Percentiles rank a stretch among this genome's conserved stretches.
Evolutionary conservation across 805 yeast genomes (phyloP).

Genomic region (Sugiyamaella lignohabitans): DNA sequence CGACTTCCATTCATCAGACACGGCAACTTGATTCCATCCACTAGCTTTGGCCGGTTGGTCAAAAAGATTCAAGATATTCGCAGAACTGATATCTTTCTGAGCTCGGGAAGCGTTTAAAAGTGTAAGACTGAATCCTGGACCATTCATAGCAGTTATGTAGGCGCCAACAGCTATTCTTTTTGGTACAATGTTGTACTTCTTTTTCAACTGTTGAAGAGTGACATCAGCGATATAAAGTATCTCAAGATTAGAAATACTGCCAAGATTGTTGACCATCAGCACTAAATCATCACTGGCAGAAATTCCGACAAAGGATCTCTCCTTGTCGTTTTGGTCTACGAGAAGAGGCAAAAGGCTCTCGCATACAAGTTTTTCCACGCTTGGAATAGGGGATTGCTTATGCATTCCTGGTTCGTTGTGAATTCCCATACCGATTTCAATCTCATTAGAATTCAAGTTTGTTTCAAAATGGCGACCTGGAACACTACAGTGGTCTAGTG

Average conservation of each 20-base stretch:
- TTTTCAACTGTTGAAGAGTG: conserved; percentile 45
- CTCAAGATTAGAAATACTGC: conserved; percentile 82
- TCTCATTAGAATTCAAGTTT: conserved; percentile 51
- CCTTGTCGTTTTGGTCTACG: conserved; percentile 58
- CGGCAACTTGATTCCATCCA: conserved; percentile 60
- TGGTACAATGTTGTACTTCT: conserved; percentile 51
- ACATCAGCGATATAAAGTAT: conserved; percentile 64
- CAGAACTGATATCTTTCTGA: conserved; percentile 24
- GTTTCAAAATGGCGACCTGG: conserved; percentile 69
- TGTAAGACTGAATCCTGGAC: conserved; percentile 87
- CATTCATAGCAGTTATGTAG: conserved; percentile 82
- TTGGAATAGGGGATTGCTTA: conserved; percentile 60
- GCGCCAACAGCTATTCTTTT: conserved; percentile 66
- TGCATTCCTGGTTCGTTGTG: conserved; percentile 90
- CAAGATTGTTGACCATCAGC: conserved; percentile 74
- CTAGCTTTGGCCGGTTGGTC: conserved; percentile 74
- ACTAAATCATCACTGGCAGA: conserved; percentile 51
- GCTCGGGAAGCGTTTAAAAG: conserved; percentile 61
- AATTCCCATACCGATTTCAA: conserved; percentile 92
- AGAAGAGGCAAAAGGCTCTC: conserved; percentile 52
- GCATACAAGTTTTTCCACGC: conserved; percentile 50
- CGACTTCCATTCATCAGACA: conserved; percentile 22
- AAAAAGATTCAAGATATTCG: conserved; percentile 46
- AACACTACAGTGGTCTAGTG: conserved; percentile 82
- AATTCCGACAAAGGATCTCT: conserved; percentile 76